These are phyloP conservation scores for Zymoseptoria passerinii DNA, from an alignment of 2,329 filamentous ascomycete species.

Conservation along the genomic window DNA sequence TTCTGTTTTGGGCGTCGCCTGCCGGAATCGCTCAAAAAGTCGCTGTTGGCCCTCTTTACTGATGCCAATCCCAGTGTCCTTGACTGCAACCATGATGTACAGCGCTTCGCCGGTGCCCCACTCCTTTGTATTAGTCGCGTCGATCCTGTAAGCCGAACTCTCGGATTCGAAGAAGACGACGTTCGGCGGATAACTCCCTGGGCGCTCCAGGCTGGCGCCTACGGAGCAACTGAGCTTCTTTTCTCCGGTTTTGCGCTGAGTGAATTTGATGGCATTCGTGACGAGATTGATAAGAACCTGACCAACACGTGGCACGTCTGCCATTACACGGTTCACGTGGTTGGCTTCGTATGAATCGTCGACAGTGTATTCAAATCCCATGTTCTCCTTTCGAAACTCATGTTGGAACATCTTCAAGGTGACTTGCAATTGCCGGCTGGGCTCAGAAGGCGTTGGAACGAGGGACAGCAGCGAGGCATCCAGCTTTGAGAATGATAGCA, in stretches of 20 bases:
- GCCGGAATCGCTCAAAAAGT: slow-evolving; percentile 37
- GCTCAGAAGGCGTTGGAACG: slow-evolving; percentile 21
- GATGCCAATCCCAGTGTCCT: slow-evolving; percentile 34
- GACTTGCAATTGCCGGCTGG: slow-evolving; percentile 20
- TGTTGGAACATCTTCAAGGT: slow-evolving; percentile 30
- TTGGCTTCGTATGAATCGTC: slow-evolving; percentile 21
- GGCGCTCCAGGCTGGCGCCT: slow-evolving; percentile 25
- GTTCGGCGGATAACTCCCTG: slow-evolving; percentile 36
- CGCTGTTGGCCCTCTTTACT: slow-evolving; percentile 32
- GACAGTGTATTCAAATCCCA: slow-evolving; percentile 23
- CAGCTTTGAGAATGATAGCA: slow-evolving; percentile 29
- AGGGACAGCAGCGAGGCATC: slow-evolving; percentile 27
- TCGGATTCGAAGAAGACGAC: slow-evolving; percentile 37
- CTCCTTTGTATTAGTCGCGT: slow-evolving; percentile 34
- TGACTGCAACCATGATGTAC: slow-evolving; percentile 39
- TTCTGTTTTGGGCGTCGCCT: slow-evolving; percentile 27
- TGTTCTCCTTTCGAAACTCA: slow-evolving; percentile 25
- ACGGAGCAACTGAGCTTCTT: slow-evolving; percentile 21
- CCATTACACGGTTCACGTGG: slow-evolving; percentile 19
- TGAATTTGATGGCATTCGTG: slow-evolving; percentile 30
- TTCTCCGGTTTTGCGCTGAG: slow-evolving; percentile 16
- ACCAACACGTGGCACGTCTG: slow-evolving; percentile 24
- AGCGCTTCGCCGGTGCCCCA: slow-evolving; percentile 34
- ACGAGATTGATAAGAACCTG: slow-evolving; percentile 28
- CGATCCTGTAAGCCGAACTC: slow-evolving; percentile 31